Base-by-base conservation (phyloP, 2,329 filamentous ascomycete genomes). In the Alternaria sp. region DNA sequence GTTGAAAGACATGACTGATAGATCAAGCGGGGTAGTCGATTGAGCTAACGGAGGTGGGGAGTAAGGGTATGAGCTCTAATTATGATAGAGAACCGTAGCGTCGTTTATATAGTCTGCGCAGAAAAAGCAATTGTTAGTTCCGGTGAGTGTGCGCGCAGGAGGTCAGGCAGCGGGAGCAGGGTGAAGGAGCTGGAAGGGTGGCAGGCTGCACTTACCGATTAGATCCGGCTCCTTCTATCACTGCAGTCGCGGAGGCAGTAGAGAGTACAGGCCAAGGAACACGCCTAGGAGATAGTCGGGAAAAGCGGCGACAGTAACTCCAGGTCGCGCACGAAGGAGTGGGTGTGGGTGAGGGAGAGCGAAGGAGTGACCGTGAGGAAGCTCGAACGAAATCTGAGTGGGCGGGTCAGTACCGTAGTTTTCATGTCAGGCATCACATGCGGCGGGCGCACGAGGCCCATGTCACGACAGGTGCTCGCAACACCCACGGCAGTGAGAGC, bases 1-100 rank as follows among this genome's bases (percentile, higher is more conserved):
- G 67, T 87, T 86, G 83, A 89, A 90, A 78, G 87, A 89, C 89
- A 91, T 91, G 62, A 70, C 86, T 78, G 64, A 60, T 58, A 55
- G 67, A 70, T 69, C 61, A 69, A 58, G 60, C 58, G 67, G 65
- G 68, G 61, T 71, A 66, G 65, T 68, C 58, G 65, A 53, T 54
- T 61, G 53, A 49, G 33, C 53, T 60, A 56, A 57, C 58, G 59
- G 63, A 57, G 53, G 41, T 54, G 59, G 60, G 56, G 64, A 66
- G 64, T 69, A 69, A 66, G 57, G 65, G 68, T 75, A 71, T 69
- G 56, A 68, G 71, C 62, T 70, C 67, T 77, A 77, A 75, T 63
- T 76, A 75, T 78, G 67, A 71, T 69, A 55, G 57, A 70, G 68
- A 67, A 69, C 70, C 62, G 71, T 66, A 45, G 67, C 68, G 56